Evolutionary conservation across 805 yeast species (phyloP).

Genomic region (Metschnikowia amazonensis): DNA sequence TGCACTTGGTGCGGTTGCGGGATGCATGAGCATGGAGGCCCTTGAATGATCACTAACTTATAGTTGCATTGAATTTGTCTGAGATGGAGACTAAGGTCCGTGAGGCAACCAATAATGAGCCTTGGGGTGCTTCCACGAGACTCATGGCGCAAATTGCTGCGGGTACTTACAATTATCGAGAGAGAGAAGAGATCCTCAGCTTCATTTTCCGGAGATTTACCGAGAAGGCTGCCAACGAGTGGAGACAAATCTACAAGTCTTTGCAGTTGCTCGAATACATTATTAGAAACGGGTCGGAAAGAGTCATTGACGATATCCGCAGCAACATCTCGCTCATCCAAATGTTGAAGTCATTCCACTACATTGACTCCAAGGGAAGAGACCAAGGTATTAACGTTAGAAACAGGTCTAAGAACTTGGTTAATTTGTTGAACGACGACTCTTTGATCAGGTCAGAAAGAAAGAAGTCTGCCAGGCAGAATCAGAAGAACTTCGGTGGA

Average conservation of each 20-base stretch:
- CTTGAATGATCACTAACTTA: not conserved
- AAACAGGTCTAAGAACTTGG: conserved; percentile 77
- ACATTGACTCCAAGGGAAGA: conserved; percentile 86
- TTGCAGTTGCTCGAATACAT: conserved; percentile 88
- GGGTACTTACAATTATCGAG: conserved; percentile 84
- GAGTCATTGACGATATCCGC: conserved; percentile 92
- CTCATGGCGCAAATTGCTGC: conserved; percentile 94
- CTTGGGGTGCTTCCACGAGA: conserved; percentile 95
- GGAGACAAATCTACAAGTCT: conserved; percentile 97
- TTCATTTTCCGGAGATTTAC: conserved; percentile 86
- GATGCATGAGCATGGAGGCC: not conserved
- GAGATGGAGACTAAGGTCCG: conserved; percentile 95
- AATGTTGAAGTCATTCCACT: conserved; percentile 90
- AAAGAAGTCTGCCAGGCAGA: conserved; percentile 75
- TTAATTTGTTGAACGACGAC: conserved; percentile 72
- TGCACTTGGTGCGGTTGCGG: not conserved
- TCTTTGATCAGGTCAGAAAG: conserved; percentile 74
- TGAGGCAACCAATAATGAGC: conserved; percentile 98
- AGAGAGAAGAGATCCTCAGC: conserved; percentile 72
- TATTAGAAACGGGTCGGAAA: conserved; percentile 87
- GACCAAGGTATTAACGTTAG: conserved; percentile 97
- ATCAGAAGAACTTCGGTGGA: conserved; percentile 78
- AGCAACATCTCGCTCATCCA: conserved; percentile 75
- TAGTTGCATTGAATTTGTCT: conserved; percentile 84
- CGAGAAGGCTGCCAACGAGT: conserved; percentile 91